Conservation (phyloP, 2,329 filamentous ascomycete species). For the Falciphora oryzae region DNA sequence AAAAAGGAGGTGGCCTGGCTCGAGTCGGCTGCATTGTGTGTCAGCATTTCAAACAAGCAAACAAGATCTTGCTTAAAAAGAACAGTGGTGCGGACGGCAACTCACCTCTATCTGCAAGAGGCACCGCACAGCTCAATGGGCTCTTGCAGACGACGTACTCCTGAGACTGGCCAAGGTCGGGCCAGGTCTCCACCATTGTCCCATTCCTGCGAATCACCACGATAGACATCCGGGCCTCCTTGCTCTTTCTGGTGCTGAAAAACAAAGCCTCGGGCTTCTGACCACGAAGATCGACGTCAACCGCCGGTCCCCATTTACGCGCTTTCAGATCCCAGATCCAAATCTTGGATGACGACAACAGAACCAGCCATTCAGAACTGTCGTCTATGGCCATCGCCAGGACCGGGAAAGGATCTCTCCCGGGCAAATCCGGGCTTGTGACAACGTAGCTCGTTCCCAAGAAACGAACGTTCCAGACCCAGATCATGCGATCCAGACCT, state of each 20-base stretch:
- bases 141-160: slow-evolving; percentile 47
- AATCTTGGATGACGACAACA: slow-evolving; percentile 54
- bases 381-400: slow-evolving; percentile 60
- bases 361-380: slow-evolving; percentile 58
- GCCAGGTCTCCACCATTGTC: slow-evolving; percentile 51
- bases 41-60: slow-evolving; percentile 8
- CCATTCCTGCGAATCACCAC: slow-evolving; percentile 61
- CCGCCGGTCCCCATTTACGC: slow-evolving; percentile 48
- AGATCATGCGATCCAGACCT: slow-evolving; percentile 63
- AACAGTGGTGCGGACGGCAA: not conserved
- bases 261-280: slow-evolving; percentile 59
- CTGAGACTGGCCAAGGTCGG: slow-evolving; percentile 35
- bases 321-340: slow-evolving; percentile 58
- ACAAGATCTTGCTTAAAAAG: not conserved
- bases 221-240: slow-evolving; percentile 37
- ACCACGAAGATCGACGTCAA: slow-evolving; percentile 49
- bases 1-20: slow-evolving; percentile 31
- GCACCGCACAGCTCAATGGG: slow-evolving; percentile 43
- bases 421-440: slow-evolving; percentile 29
- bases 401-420: slow-evolving; percentile 49
- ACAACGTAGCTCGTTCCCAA: slow-evolving; percentile 32
- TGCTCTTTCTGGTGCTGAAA: slow-evolving; percentile 43
- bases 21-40: slow-evolving; percentile 14
- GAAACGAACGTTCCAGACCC: slow-evolving; percentile 55
- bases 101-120: slow-evolving; percentile 41